Conservation (phyloP, 306 rosid genomes). For the Fragaria iinumae region DNA sequence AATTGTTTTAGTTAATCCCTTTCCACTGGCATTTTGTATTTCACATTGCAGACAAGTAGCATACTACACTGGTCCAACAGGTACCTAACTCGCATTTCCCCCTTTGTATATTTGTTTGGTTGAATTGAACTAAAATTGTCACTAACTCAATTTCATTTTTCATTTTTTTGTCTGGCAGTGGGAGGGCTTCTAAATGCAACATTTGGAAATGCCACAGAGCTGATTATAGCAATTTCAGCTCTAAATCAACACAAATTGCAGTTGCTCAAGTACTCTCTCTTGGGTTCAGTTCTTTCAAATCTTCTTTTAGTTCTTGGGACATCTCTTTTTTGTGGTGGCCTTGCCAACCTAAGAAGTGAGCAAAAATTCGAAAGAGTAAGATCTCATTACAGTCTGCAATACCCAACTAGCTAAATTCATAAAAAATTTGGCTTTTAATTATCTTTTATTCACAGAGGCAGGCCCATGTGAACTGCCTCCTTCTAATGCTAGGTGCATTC, state of each 20-base stretch:
- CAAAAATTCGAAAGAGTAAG: constrained; percentile 79
- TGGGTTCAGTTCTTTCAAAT: constrained; percentile 89
- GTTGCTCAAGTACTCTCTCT: constrained; percentile 81
- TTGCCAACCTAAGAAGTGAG: constrained; percentile 49
- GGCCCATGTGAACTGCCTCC: constrained; percentile 69
- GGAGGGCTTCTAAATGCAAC: constrained; percentile 96
- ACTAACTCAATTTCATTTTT: background rate
- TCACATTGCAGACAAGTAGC: constrained; percentile 69
- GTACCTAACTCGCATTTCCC: constrained; percentile 17
- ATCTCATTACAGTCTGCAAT: background rate
- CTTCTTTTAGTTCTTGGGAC: constrained; percentile 96
- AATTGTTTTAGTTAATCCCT: background rate
- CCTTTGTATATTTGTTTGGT: too few species aligned
- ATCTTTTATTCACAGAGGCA: constrained; percentile 50
- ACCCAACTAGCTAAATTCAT: background rate
- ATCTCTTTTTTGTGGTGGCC: constrained; percentile 83
- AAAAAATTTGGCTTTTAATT: background rate
- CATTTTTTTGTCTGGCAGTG: constrained; percentile 33
- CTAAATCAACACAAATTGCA: constrained; percentile 47
- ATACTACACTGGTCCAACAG: constrained; percentile 82
- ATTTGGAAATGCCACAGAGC: constrained; percentile 89
- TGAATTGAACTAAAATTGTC: background rate
- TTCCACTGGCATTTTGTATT: background rate
- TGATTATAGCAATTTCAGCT: constrained; percentile 78
- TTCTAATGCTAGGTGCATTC: constrained; percentile 64